Percentiles rank a stretch among this genome's conserved stretches.
phyloP scores from a whole-genome alignment of 179 eudicot species.

The Camellia oleifera region DNA sequence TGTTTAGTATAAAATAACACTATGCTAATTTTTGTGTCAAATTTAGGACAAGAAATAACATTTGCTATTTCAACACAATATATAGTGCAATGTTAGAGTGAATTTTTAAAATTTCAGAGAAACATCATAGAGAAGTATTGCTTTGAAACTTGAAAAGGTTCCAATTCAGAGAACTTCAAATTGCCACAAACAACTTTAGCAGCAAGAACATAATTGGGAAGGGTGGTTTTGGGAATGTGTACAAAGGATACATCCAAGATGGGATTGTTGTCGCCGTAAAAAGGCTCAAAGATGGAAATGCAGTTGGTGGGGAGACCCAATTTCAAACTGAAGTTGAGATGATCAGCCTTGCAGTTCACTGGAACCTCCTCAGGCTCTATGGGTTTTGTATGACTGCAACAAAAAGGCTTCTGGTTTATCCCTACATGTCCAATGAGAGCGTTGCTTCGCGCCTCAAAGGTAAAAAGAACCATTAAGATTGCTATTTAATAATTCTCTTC shows the following conservation, averaged over 20 bases:
- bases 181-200: conserved; percentile 73
- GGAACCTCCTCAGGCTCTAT: conserved; percentile 72
- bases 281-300: conserved; percentile 74
- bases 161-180: conserved; percentile 62
- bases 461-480: conserved; percentile 22
- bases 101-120: conserved; percentile 41
- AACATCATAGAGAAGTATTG: conserved; percentile 58
- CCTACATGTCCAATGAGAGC: conserved; percentile 90
- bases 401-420: conserved; percentile 80
- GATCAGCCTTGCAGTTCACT: conserved; percentile 89
- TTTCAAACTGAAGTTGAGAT: conserved; percentile 90
- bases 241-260: conserved; percentile 71
- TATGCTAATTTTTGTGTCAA: too few relatives aligned
- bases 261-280: conserved; percentile 79
- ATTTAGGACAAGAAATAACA: too few relatives aligned
- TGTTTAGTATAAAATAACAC: too few relatives aligned
- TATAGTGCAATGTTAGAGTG: too few relatives aligned
- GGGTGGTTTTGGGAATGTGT: conserved; percentile 89
- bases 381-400: conserved; percentile 76
- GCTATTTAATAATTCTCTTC: background rate
- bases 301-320: conserved; percentile 71
- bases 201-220: conserved; percentile 82
- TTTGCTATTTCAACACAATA: too few relatives aligned
- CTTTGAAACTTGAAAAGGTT: conserved; percentile 76
- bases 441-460: conserved; percentile 81